Base-by-base conservation (phyloP, 306 rosid genomes). In the Sechiopsis laciniata region DNA sequence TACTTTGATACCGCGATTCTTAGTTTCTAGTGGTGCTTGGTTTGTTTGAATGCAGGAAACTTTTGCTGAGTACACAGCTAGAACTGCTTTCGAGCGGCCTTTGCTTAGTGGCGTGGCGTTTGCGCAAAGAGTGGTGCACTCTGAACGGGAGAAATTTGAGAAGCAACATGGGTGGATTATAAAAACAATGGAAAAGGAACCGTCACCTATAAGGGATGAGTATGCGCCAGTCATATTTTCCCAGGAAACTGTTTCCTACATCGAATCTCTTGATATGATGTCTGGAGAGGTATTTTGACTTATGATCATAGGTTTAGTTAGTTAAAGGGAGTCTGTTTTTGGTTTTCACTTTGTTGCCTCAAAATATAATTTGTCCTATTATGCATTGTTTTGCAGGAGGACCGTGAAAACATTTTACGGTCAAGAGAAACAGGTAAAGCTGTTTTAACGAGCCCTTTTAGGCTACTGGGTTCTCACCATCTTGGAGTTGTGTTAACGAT, bases 51-150 rank as follows among this genome's bases (percentile, higher is more conserved):
- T 79, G 77, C 85, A 94, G 99, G 92, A 86, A 78, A 91, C 95
- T 19, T 94, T 94, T 78, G 99, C 96, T 0, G 99, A 89, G 69
- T 94, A 94, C 82, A 91, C 97, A 11, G 97, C 95, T 15, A 85
- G 92, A 80, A 94, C 97, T 4, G 90, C 97, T 52, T 94, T 94
- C 67, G 97, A 94, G 86, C 78, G 97, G 80, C 99, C 99, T 56
- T 86, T 94, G 55, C 81, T 94, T 74, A 91, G 90, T 76, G 99
- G 99, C 32, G 97, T 94, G 79, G 99, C 91, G 14, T 94, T 90
- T 80, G 97, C 99, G 35, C 88, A 94, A 21, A 85, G 97, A 80
- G 97, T 94, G 13, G 76, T 83, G 53, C 19, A 24, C 35, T 72
- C 51, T 0, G 66, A 73, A 32, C 32, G 66, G 45, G 76, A 56